Evolutionary conservation across 345 rosid species (phyloP), one percentile per base, ranked within the genome.

Genomic region (Mallotus nudiflorus): DNA sequence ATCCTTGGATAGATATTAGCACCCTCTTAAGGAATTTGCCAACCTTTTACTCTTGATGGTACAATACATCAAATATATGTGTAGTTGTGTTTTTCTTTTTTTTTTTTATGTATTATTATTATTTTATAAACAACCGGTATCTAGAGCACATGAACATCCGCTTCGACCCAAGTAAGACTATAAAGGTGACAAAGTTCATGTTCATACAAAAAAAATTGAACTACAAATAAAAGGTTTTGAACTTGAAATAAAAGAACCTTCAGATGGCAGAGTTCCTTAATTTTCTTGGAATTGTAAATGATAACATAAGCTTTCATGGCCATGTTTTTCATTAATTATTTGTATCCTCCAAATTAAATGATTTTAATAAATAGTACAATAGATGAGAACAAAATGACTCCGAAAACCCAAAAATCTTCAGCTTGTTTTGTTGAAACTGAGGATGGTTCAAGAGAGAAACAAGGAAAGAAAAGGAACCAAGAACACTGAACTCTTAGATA

Each of bases 131-230:
- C 59, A 51, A 69, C 35, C 19, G n/a, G n/a, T n/a, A n/a, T n/a
- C n/a, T n/a, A n/a, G n/a, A n/a, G n/a, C n/a, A n/a, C 62, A 71
- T 52, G 59, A 49, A 56, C 62, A 37, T 70, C 50, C 45, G 62
- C 44, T n/a, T n/a, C n/a, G n/a, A n/a, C n/a, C n/a, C n/a, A n/a
- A n/a, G n/a, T n/a, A n/a, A n/a, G n/a, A n/a, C n/a, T n/a, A n/a
- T n/a, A n/a, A n/a, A n/a, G n/a, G n/a, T n/a, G n/a, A n/a, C n/a
- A n/a, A n/a, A n/a, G n/a, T n/a, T n/a, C n/a, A n/a, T n/a, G n/a
- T n/a, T n/a, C n/a, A n/a, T n/a, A n/a, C n/a, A n/a, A n/a, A n/a
- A n/a, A n/a, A n/a, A n/a, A n/a, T n/a, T n/a, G n/a, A n/a, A n/a
- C n/a, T n/a, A n/a, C n/a, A n/a, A n/a, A n/a, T n/a, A n/a, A n/a